These are phyloP conservation scores for Trichothecium sympodiale DNA, from an alignment of 2,329 filamentous ascomycete species.

Conservation along the genomic window DNA sequence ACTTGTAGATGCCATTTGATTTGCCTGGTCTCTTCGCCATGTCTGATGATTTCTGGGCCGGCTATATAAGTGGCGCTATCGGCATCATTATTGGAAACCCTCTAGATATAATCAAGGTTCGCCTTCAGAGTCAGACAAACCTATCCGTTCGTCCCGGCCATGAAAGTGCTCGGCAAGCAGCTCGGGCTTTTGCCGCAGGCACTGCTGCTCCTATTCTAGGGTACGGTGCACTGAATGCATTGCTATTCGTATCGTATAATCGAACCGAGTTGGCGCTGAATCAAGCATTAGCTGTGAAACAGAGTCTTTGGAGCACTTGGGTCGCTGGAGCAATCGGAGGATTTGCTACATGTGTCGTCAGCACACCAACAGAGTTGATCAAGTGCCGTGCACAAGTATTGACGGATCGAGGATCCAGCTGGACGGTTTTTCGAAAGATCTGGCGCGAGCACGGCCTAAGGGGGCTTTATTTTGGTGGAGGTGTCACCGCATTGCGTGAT, in stretches of 20 bases:
- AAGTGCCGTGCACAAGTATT: constrained; percentile 77
- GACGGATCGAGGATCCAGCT: constrained; percentile 40
- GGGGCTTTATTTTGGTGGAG: constrained; percentile 73
- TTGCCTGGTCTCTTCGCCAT: too few species aligned
- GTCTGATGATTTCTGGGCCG: constrained; percentile 89
- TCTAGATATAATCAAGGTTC: constrained; percentile 53
- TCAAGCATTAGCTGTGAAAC: constrained; percentile 17
- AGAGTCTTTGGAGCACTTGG: constrained; percentile 59
- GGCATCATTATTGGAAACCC: constrained; percentile 87
- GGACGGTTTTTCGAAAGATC: constrained; percentile 52
- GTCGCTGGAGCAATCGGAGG: constrained; percentile 71
- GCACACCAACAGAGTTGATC: constrained; percentile 79
- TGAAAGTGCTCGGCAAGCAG: constrained; percentile 5
- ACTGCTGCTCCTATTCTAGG: constrained; percentile 77
- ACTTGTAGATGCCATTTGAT: too few species aligned
- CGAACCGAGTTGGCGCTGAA: constrained; percentile 59
- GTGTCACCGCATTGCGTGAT: constrained; percentile 72
- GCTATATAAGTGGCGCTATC: constrained; percentile 75
- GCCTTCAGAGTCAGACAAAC: constrained; percentile 52
- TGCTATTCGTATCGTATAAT: constrained; percentile 87
- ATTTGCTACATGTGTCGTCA: constrained; percentile 74
- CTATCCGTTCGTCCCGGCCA: constrained; percentile 2
- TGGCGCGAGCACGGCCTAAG: constrained; percentile 45
- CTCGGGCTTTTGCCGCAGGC: constrained; percentile 42
- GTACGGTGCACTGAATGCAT: constrained; percentile 82